phyloP scores from a whole-genome alignment of 176 grass and related monocot genomes.

The Eragrostis curvula region DNA sequence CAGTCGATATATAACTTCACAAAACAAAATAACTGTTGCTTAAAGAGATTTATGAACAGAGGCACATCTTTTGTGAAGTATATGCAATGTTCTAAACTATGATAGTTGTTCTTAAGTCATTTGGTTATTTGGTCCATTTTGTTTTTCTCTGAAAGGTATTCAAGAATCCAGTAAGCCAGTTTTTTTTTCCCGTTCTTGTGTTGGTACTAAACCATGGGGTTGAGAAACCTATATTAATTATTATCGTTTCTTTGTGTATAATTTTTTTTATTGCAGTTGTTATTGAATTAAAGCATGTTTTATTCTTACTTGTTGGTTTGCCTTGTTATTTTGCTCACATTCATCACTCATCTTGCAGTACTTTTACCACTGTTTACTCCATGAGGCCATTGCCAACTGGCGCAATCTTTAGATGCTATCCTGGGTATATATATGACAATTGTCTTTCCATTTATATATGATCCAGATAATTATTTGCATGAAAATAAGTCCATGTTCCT shows the following conservation, averaged over 20 bases:
- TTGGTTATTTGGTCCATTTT: background rate
- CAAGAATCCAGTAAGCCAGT: background rate
- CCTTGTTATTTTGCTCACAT: slow-evolving; percentile 6
- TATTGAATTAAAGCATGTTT: background rate
- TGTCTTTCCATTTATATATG: background rate
- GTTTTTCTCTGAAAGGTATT: background rate
- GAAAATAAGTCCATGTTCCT: background rate
- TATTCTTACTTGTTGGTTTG: slow-evolving; percentile 19
- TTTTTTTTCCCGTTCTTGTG: background rate
- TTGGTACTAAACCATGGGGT: background rate
- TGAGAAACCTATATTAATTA: background rate
- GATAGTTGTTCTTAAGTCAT: background rate
- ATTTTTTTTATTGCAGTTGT: background rate
- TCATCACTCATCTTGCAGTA: slow-evolving; percentile 54
- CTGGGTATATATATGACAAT: slow-evolving; percentile 59
- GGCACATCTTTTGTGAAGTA: background rate
- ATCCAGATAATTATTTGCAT: background rate
- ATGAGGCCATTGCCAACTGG: slow-evolving; percentile 89
- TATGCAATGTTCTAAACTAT: background rate
- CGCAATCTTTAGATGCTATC: slow-evolving; percentile 92
- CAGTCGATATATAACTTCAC: slow-evolving; percentile 12
- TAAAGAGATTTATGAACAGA: background rate
- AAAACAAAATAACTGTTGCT: background rate
- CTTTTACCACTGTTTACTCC: slow-evolving; percentile 94
- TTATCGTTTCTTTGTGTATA: background rate